These are phyloP conservation scores for Chalciporus pseudorubinellus DNA, from an alignment of 768 basidiomycete species.

Conservation along the genomic window DNA sequence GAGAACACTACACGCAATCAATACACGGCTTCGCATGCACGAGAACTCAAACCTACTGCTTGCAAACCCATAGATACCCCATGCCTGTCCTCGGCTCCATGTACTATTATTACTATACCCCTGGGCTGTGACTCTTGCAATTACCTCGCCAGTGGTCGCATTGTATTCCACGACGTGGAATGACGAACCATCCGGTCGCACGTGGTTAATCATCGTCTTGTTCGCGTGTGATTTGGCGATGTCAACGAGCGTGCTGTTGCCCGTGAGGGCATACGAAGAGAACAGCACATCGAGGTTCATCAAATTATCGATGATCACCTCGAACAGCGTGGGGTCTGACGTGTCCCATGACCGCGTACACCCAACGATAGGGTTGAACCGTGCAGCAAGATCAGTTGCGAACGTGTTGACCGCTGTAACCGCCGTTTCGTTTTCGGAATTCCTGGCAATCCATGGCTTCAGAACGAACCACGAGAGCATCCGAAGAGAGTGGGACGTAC, in stretches of 20 bases:
- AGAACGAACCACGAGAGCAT: neutral
- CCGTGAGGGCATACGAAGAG: slow-evolving; percentile 53
- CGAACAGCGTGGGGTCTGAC: slow-evolving; percentile 56
- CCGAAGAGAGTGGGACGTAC: slow-evolving; percentile 37
- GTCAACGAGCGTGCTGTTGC: slow-evolving; percentile 53
- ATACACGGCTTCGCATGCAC: neutral
- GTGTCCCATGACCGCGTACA: slow-evolving; percentile 72
- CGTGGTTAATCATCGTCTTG: slow-evolving; percentile 64
- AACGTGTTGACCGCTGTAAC: slow-evolving; percentile 55
- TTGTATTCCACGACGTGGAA: slow-evolving; percentile 67
- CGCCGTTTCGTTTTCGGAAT: slow-evolving; percentile 56
- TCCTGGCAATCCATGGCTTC: slow-evolving; percentile 34
- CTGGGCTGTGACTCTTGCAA: slow-evolving; percentile 16
- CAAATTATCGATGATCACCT: slow-evolving; percentile 78
- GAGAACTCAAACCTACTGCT: slow-evolving; percentile 13
- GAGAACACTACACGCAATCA: slow-evolving; percentile 50
- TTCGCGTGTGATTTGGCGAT: slow-evolving; percentile 66
- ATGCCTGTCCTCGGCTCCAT: slow-evolving; percentile 31
- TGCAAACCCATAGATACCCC: slow-evolving; percentile 30
- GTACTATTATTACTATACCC: slow-evolving; percentile 46
- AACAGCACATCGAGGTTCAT: slow-evolving; percentile 75
- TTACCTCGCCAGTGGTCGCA: slow-evolving; percentile 52
- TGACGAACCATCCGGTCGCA: slow-evolving; percentile 55
- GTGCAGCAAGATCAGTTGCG: slow-evolving; percentile 51
- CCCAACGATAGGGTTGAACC: slow-evolving; percentile 59